A percentile compares a stretch with the other conserved stretches of the same genome.
phyloP scores from a whole-genome alignment of 2,329 filamentous ascomycete species.

The Botrytis paeoniae region DNA sequence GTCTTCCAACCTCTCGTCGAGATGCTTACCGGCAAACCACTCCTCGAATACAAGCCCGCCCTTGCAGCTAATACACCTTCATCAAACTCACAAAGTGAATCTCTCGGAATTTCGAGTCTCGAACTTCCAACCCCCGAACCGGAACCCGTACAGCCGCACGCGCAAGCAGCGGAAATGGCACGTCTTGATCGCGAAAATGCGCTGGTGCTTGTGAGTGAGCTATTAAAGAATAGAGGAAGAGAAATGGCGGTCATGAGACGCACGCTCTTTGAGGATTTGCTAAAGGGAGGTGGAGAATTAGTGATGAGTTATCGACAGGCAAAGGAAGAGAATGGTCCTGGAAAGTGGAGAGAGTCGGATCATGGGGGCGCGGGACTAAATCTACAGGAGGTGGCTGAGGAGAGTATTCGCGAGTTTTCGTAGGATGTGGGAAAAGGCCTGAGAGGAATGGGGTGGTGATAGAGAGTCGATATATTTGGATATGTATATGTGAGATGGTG shows the following conservation, averaged over 20 bases:
- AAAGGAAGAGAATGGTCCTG: neutral
- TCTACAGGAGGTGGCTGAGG: neutral
- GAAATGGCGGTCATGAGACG: slow-evolving; percentile 43
- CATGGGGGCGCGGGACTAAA: neutral
- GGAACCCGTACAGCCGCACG: slow-evolving; percentile 27
- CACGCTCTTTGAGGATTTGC: slow-evolving; percentile 46
- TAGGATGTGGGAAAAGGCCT: neutral
- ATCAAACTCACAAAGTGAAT: neutral
- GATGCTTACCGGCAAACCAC: slow-evolving; percentile 47
- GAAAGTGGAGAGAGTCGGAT: neutral
- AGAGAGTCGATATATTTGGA: neutral
- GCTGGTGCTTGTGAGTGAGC: slow-evolving; percentile 55
- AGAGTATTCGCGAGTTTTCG: slow-evolving; percentile 1
- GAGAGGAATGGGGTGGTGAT: too few relatives aligned
- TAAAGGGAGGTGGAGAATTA: slow-evolving; percentile 48
- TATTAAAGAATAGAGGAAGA: slow-evolving; percentile 47
- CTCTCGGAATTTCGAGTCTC: neutral
- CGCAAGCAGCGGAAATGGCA: slow-evolving; percentile 43
- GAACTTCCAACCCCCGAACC: slow-evolving; percentile 14
- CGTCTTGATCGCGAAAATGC: slow-evolving; percentile 60
- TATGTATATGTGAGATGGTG: neutral
- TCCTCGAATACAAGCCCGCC: slow-evolving; percentile 27
- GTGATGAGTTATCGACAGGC: slow-evolving; percentile 30
- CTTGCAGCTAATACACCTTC: neutral
- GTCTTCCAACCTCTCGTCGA: slow-evolving; percentile 46